Evolutionary conservation across 441 rosid genomes (phyloP), one percentile per base, ranked within the genome.

Genomic region (Euphorbia celastroides): DNA sequence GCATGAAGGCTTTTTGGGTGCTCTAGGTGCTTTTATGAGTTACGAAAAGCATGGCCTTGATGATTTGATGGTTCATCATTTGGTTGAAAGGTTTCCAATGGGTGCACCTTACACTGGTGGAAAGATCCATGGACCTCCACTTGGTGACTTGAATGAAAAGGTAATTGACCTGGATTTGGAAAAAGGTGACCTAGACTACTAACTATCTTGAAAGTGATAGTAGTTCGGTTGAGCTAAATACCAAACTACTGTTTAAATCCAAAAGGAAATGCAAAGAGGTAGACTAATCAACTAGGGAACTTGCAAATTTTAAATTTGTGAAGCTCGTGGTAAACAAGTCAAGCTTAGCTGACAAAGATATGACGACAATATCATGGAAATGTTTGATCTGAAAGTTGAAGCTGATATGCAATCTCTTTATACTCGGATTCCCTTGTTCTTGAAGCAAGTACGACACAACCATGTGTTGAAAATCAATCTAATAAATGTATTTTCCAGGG

Each of bases 1-100:
- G 69, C 99, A 92, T 74, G 99, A 95, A 90, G 99, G 98, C 14
- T 95, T 95, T 80, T 75, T 92, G 64, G 99, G 99, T 67, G 99
- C 98, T 67, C 66, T 95, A 69, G 99, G 99, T 71, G 98, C 99
- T 58, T 95, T 95, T 79, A 95, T 90, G 99, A 92, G 99, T 85
- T 87, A 95, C 60, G 98, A 95, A 75, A 92, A 85, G 81, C 99
- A 90, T 26, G 92, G 99, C 46, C 87, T 95, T 60, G 98, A 90
- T 83, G 95, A 86, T 82, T 81, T 92, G 80, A 86, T 83, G 97
- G 95, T 86, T 54, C 98, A 95, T 86, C 99, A 92, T 56, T 80
- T 92, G 73, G 96, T 92, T 74, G 98, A 92, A 84, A 87, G 98
- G 84, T 90, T 95, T 75, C 99, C 98, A 34, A 90, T 95, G 98